phyloP scores from a whole-genome alignment of 192 early-diverging fungal species.

The Backusella tuberculispora region DNA sequence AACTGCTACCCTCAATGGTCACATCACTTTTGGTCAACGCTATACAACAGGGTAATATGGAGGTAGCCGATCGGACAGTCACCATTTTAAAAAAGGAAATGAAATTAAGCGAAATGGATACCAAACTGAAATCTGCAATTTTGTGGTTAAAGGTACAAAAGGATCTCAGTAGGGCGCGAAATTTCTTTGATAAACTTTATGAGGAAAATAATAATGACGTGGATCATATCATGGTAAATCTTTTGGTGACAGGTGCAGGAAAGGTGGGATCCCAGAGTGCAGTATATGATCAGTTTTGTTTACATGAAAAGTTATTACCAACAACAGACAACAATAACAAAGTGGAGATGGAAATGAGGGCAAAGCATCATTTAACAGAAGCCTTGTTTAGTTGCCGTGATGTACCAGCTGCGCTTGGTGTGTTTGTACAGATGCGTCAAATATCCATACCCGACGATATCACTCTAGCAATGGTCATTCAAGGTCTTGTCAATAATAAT shows the following conservation, averaged over 20 bases:
- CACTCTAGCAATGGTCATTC: constrained; percentile 36
- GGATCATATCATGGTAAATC: constrained; percentile 36
- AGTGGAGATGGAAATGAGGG: background rate
- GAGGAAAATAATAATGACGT: constrained; percentile 2
- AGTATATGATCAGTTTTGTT: constrained; percentile 21
- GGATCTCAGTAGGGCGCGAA: constrained; percentile 3
- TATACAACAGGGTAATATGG: constrained; percentile 22
- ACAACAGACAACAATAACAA: background rate
- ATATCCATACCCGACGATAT: constrained; percentile 30
- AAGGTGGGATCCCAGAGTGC: background rate
- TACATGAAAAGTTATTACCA: background rate
- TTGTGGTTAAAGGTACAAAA: constrained; percentile 32
- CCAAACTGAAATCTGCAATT: constrained; percentile 15
- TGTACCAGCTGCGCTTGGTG: constrained; percentile 26
- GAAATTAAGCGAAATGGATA: constrained; percentile 20
- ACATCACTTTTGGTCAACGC: constrained; percentile 29
- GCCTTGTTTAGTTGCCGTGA: constrained; percentile 37
- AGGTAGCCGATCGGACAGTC: constrained; percentile 1
- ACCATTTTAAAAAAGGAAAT: constrained; percentile 6
- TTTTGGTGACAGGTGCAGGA: constrained; percentile 29
- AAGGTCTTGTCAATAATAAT: constrained; percentile 33
- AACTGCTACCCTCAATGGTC: background rate
- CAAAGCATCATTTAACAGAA: constrained; percentile 24
- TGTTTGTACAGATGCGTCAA: constrained; percentile 26
- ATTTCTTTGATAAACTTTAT: constrained; percentile 25